These are phyloP conservation scores for Tuber umbilicatum DNA, from an alignment of 495 filamentous ascomycete genomes.

Conservation along the genomic window DNA sequence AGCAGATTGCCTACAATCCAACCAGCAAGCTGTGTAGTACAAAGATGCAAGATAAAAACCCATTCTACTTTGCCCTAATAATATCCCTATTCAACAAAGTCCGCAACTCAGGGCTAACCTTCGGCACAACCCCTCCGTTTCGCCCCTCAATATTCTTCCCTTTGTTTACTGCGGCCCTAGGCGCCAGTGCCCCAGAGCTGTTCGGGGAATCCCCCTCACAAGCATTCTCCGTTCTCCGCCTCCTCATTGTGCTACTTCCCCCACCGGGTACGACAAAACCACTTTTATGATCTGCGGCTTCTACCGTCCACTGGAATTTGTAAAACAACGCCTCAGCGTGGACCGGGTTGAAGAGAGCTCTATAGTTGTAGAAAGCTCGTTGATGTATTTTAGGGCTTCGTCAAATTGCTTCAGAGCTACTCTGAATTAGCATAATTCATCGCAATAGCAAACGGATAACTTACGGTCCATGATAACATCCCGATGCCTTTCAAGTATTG, in stretches of 20 bases:
- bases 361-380: slow-evolving; percentile 88
- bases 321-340: slow-evolving; percentile 82
- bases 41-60: no score
- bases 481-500: slow-evolving; percentile 91
- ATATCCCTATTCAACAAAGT: no score
- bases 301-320: slow-evolving; percentile 76
- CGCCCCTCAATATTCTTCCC: slow-evolving; percentile 38
- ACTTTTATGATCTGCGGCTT: slow-evolving; percentile 79
- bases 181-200: slow-evolving; percentile 19
- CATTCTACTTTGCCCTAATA: no score
- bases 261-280: slow-evolving; percentile 34
- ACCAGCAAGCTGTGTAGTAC: no score
- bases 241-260: slow-evolving; percentile 12
- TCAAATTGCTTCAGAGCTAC: slow-evolving; percentile 80
- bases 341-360: slow-evolving; percentile 77
- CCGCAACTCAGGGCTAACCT: no score
- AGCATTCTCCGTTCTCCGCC: slow-evolving; percentile 19
- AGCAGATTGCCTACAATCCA: no score
- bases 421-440: background rate
- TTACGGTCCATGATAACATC: slow-evolving; percentile 78
- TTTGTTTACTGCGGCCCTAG: slow-evolving; percentile 37
- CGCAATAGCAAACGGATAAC: slow-evolving; percentile 4
- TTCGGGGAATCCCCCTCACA: slow-evolving; percentile 13
- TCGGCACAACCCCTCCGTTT: background rate
- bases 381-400: slow-evolving; percentile 96